Evolutionary conservation across 352 stramenopile species (phyloP).

Genomic region (Phytophthora megakarya): DNA sequence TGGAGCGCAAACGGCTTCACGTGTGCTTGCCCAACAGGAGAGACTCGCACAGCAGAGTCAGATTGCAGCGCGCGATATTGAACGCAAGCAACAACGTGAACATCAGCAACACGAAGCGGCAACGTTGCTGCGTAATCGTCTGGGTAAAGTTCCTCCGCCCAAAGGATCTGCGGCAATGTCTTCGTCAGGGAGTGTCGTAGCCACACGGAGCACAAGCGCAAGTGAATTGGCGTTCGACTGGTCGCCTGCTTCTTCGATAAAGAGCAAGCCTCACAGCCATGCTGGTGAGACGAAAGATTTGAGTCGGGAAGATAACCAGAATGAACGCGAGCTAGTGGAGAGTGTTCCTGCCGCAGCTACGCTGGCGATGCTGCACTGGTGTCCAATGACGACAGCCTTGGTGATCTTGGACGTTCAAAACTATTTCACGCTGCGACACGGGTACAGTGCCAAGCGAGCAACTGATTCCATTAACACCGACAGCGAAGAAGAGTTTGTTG

Average conservation of each 20-base stretch:
- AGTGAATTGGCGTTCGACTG: conserved; percentile 25
- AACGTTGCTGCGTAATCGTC: conserved; percentile 55
- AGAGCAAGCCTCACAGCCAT: conserved; percentile 8
- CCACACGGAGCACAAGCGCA: conserved; percentile 21
- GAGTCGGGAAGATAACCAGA: conserved; percentile 22
- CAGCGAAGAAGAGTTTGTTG: conserved; percentile 29
- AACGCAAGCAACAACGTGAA: conserved; percentile 43
- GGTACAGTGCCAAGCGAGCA: conserved; percentile 14
- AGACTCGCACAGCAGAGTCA: conserved; percentile 27
- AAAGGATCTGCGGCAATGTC: conserved; percentile 1
- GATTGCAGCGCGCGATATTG: conserved; percentile 27
- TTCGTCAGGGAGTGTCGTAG: conserved; percentile 9
- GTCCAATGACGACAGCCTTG: conserved; percentile 66
- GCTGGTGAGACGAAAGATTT: not conserved
- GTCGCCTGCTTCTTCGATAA: conserved; percentile 21
- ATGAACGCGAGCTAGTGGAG: not conserved
- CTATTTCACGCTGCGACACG: conserved; percentile 53
- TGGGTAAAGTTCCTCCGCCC: conserved; percentile 28
- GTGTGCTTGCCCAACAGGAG: conserved; percentile 60
- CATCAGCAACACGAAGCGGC: conserved; percentile 54
- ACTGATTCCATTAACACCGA: not conserved
- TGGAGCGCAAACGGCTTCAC: conserved; percentile 51
- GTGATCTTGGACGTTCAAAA: conserved; percentile 76
- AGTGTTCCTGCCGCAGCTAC: not conserved
- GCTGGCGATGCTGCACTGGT: conserved; percentile 49